These are phyloP conservation scores for Backusella circina DNA, from an alignment of 192 early-diverging fungal genomes.

Conservation along the genomic window DNA sequence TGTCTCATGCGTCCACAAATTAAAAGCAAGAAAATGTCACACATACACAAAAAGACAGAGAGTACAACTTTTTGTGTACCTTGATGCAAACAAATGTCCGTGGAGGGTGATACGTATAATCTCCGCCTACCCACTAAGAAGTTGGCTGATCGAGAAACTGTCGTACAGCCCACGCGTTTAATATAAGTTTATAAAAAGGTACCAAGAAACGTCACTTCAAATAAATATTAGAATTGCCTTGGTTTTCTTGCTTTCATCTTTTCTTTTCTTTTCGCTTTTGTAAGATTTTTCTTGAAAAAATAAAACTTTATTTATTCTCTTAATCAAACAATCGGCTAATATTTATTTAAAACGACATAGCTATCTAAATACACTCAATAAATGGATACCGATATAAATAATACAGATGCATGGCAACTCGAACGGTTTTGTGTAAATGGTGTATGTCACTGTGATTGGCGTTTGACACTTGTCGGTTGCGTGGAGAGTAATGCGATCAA, in stretches of 20 bases:
- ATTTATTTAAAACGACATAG: neutral
- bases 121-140: neutral
- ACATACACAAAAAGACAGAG: neutral
- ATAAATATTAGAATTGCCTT: neutral
- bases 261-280: neutral
- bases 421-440: slow-evolving; percentile 6
- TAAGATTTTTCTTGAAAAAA: neutral
- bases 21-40: neutral
- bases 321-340: neutral
- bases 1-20: neutral
- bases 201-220: neutral
- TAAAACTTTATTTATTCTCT: neutral
- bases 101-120: neutral
- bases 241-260: neutral
- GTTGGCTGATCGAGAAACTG: neutral
- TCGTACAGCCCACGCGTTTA: neutral
- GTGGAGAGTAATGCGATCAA: slow-evolving; percentile 12
- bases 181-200: neutral
- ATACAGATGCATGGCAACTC: neutral
- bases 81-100: neutral
- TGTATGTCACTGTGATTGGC: slow-evolving; percentile 19
- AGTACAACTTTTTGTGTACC: neutral
- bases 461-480: slow-evolving; percentile 14
- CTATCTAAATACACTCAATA: neutral
- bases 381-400: neutral